phyloP scores from a whole-genome alignment of 768 basidiomycete genomes.

The Epithele typhae region DNA sequence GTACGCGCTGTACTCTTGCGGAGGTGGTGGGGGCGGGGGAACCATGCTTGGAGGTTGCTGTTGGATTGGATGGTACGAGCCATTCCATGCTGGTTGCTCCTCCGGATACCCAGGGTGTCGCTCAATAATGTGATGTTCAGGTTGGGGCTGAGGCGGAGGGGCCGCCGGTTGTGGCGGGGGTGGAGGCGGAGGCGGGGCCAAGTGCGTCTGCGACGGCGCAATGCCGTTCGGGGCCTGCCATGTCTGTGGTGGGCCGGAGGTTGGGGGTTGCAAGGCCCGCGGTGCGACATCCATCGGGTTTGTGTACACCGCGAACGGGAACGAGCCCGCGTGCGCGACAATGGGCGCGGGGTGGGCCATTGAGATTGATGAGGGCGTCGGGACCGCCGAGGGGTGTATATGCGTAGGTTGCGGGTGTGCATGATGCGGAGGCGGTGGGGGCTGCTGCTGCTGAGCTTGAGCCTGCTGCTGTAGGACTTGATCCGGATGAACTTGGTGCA shows the following conservation, averaged over 20 bases:
- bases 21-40: conserved; percentile 31
- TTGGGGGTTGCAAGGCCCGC: conserved; percentile 40
- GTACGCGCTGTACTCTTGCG: conserved; percentile 50
- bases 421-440: conserved; percentile 6
- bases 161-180: conserved; percentile 2
- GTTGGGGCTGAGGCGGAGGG: conserved; percentile 4
- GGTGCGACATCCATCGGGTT: conserved; percentile 23
- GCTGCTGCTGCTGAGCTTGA: conserved; percentile 10
- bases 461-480: conserved; percentile 16
- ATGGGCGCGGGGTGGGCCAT: conserved; percentile 20
- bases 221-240: conserved; percentile 64
- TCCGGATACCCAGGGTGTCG: conserved; percentile 44
- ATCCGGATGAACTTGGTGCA: conserved; percentile 17
- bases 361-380: conserved; percentile 18
- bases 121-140: conserved; percentile 38
- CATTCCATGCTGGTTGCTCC: conserved; percentile 46
- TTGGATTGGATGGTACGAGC: conserved; percentile 39
- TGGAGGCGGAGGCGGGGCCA: conserved; percentile 24
- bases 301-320: conserved; percentile 17
- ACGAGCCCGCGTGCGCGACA: conserved; percentile 11
- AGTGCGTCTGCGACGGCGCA: conserved; percentile 61
- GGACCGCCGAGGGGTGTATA: conserved; percentile 6
- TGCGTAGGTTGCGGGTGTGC: conserved; percentile 14
- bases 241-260: conserved; percentile 50
- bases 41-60: conserved; percentile 40